Evolutionary conservation across 352 stramenopile genomes (phyloP).

Genomic region (Phytophthora macrochlamydospora): DNA sequence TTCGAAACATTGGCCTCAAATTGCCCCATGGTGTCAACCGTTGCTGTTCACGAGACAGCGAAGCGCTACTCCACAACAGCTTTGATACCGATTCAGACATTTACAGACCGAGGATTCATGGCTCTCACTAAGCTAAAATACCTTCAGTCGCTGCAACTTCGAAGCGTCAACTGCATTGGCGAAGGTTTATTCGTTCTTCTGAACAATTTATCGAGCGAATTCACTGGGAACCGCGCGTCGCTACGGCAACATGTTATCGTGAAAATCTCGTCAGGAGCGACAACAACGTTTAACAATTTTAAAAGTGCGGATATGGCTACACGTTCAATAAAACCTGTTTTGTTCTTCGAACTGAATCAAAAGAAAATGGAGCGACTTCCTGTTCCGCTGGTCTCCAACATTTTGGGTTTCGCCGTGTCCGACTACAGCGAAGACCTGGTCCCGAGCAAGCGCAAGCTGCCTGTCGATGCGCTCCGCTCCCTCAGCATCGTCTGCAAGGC

Average conservation of each 20-base stretch:
- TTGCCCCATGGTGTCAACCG: background rate
- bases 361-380: constrained; percentile 11
- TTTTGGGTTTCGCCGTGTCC: constrained; percentile 28
- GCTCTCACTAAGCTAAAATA: constrained; percentile 38
- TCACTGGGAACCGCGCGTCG: constrained; percentile 31
- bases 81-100: background rate
- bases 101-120: background rate
- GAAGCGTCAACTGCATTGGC: constrained; percentile 37
- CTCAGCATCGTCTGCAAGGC: constrained; percentile 28
- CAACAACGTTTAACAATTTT: too few relatives aligned
- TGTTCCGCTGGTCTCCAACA: constrained; percentile 22
- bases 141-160: constrained; percentile 32
- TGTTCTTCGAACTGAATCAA: background rate
- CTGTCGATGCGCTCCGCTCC: constrained; percentile 4
- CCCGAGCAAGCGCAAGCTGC: background rate
- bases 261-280: too few relatives aligned
- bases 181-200: constrained; percentile 37
- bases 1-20: background rate
- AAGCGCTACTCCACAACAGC: background rate
- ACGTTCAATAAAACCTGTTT: background rate
- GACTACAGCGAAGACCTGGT: constrained; percentile 15
- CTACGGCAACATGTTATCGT: too few relatives aligned
- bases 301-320: background rate
- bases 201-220: constrained; percentile 28
- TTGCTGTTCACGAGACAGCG: background rate